Evolutionary conservation across 202 grass and related monocot species (phyloP).

Genomic region (Cymbopogon flexuosus): DNA sequence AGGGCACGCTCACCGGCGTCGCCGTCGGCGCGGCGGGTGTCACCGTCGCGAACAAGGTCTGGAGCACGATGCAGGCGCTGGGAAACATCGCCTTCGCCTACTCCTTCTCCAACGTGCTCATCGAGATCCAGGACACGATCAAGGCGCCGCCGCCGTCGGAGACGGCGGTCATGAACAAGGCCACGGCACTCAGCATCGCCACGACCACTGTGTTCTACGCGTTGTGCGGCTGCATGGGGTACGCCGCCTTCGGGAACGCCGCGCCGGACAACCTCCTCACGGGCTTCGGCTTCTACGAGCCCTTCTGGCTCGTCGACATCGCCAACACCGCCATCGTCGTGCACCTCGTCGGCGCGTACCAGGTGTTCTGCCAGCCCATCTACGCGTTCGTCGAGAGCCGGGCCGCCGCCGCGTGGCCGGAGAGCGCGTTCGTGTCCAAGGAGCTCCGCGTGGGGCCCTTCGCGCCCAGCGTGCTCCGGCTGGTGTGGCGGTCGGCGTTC

Average conservation of each 20-base stretch:
- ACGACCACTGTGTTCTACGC: slow-evolving; percentile 65
- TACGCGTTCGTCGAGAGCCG: slow-evolving; percentile 44
- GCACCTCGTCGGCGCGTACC: slow-evolving; percentile 56
- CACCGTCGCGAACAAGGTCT: slow-evolving; percentile 41
- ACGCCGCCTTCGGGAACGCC: slow-evolving; percentile 58
- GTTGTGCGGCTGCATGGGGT: slow-evolving; percentile 69
- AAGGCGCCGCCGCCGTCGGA: slow-evolving; percentile 55
- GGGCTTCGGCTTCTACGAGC: slow-evolving; percentile 64
- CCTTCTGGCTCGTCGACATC: slow-evolving; percentile 61
- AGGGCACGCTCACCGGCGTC: slow-evolving; percentile 47
- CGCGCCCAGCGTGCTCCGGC: slow-evolving; percentile 38
- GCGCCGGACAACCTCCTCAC: slow-evolving; percentile 59
- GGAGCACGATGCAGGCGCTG: slow-evolving; percentile 58
- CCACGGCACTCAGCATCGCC: slow-evolving; percentile 42
- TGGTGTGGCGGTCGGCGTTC: slow-evolving; percentile 42
- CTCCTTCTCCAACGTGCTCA: slow-evolving; percentile 62
- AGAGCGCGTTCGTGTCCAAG: neutral
- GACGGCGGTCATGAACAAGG: slow-evolving; percentile 62
- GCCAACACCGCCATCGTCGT: slow-evolving; percentile 57
- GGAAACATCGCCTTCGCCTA: slow-evolving; percentile 78
- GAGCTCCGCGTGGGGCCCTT: slow-evolving; percentile 7
- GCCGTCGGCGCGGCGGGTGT: slow-evolving; percentile 20
- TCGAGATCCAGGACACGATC: slow-evolving; percentile 77
- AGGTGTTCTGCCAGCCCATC: slow-evolving; percentile 59
- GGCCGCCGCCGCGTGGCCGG: slow-evolving; percentile 7